A percentile compares a stretch with the other conserved stretches of the same genome.
phyloP scores from a whole-genome alignment of 306 rosid genomes.

The Prunus armeniaca region DNA sequence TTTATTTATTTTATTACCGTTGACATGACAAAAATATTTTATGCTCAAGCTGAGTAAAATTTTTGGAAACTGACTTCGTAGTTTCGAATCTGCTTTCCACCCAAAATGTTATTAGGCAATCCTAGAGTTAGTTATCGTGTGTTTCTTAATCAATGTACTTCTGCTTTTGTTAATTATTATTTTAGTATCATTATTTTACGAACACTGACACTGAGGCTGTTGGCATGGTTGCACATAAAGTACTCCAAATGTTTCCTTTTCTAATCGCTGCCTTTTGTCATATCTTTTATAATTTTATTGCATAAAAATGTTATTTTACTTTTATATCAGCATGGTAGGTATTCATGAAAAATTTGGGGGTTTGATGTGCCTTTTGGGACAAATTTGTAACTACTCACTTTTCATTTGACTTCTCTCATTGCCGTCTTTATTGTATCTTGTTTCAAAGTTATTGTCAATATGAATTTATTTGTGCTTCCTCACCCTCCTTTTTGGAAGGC shows the following conservation, averaged over 20 bases:
- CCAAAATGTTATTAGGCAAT: not conserved
- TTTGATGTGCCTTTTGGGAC: not conserved
- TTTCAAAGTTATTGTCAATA: not conserved
- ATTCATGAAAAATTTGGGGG: not conserved
- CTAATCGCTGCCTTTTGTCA: not conserved
- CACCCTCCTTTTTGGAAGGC: not conserved
- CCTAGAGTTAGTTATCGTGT: not conserved
- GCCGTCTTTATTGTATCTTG: not conserved
- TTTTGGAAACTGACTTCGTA: not conserved
- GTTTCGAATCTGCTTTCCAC: not conserved
- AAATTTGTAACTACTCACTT: not conserved
- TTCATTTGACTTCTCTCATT: not conserved
- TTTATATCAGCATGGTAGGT: not conserved
- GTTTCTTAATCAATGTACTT: not conserved
- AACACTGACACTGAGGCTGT: no score
- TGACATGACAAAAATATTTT: not conserved
- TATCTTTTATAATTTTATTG: not conserved
- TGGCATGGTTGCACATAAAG: no score
- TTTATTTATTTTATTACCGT: not conserved
- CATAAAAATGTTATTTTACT: not conserved
- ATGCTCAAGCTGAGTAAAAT: not conserved
- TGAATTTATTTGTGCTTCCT: not conserved
- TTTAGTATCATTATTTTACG: not conserved
- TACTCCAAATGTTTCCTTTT: no score
- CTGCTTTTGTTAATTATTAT: no score